These are phyloP conservation scores for Acanthamoeba lenticulata DNA, from an alignment of 208 protist species.

Conservation along the genomic window DNA sequence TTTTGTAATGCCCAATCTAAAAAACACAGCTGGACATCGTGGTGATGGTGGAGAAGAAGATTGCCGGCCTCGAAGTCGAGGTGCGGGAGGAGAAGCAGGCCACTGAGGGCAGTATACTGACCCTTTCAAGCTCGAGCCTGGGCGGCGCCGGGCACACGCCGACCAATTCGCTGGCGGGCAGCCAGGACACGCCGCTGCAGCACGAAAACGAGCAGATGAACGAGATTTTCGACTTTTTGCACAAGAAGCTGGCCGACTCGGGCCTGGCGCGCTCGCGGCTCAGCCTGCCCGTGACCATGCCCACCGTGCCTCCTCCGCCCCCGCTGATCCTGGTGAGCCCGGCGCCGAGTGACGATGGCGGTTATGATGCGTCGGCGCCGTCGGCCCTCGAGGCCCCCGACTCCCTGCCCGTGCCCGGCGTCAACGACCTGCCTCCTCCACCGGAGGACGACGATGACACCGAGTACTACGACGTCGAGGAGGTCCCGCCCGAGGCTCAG, in stretches of 20 bases:
- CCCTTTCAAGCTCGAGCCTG: not conserved
- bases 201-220: slow-evolving; percentile 36
- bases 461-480: not conserved
- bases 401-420: not conserved
- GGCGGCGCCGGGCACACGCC: too few relatives aligned
- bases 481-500: not conserved
- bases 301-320: not conserved
- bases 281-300: not conserved
- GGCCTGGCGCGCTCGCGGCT: not conserved
- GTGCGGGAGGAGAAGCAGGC: not conserved
- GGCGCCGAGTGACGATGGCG: too few relatives aligned
- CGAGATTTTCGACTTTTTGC: slow-evolving; percentile 24
- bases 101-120: not conserved
- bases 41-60: slow-evolving; percentile 28
- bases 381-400: not conserved
- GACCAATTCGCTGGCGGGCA: not conserved
- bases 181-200: not conserved
- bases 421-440: not conserved
- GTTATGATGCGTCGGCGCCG: not conserved
- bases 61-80: not conserved
- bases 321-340: too few relatives aligned
- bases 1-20: too few relatives aligned
- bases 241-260: not conserved
- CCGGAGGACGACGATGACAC: not conserved
- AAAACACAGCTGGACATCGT: not conserved